These are phyloP conservation scores for Mitragyna speciosa DNA, from an alignment of 257 asterid species.

Conservation along the genomic window DNA sequence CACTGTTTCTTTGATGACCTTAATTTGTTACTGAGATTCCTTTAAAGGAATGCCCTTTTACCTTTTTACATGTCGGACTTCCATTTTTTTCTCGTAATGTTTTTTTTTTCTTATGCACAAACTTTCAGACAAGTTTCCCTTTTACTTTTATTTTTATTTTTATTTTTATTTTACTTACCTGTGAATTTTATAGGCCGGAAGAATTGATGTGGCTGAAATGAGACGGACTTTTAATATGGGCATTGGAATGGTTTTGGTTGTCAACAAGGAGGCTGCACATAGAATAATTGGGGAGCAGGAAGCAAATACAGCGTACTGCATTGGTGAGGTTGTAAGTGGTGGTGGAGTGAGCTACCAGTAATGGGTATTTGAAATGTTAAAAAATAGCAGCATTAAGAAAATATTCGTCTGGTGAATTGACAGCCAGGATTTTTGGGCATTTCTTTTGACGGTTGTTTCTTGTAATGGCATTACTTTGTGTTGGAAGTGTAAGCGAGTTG, in stretches of 20 bases:
- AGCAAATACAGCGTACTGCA: constrained; percentile 31
- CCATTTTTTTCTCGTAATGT: no score
- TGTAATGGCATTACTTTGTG: neutral
- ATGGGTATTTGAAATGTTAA: neutral
- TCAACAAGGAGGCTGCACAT: constrained; percentile 61
- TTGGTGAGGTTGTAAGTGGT: constrained; percentile 67
- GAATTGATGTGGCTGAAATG: constrained; percentile 79
- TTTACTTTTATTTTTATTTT: neutral
- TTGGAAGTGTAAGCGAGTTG: neutral
- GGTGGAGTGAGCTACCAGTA: constrained; percentile 62
- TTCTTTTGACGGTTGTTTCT: neutral
- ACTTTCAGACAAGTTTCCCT: neutral
- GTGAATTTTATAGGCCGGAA: constrained; percentile 58
- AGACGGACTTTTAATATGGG: constrained; percentile 92
- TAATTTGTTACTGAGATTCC: neutral
- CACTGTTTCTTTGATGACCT: neutral
- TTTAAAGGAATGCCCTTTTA: neutral
- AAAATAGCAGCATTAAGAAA: neutral
- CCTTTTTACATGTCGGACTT: no score
- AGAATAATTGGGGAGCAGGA: constrained; percentile 45
- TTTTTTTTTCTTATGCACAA: neutral
- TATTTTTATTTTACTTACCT: neutral
- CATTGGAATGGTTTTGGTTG: constrained; percentile 88
- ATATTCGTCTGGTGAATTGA: neutral
- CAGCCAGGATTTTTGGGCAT: neutral